Conservation (phyloP, 257 asterid species). For the Striga asiatica region DNA sequence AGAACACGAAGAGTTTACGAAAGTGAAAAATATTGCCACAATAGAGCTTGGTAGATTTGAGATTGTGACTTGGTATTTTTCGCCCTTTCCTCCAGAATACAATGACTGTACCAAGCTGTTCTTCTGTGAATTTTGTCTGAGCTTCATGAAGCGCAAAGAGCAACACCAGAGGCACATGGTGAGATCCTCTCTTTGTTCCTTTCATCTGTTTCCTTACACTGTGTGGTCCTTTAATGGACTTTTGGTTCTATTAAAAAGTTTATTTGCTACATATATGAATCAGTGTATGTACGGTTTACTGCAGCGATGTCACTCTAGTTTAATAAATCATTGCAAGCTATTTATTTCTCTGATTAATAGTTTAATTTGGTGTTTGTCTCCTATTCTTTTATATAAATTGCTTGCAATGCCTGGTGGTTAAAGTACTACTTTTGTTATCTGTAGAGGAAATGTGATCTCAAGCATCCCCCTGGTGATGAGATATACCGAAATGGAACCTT, state of each 20-base stretch:
- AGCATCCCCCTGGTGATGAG: conserved; percentile 99
- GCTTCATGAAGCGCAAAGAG: conserved; percentile 95
- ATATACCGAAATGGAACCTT: conserved; percentile 88
- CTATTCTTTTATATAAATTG: not conserved
- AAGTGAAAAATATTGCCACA: conserved; percentile 83
- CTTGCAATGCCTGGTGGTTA: too few relatives aligned
- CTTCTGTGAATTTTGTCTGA: conserved; percentile 94
- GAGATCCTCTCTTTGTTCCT: conserved; percentile 20
- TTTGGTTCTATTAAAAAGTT: conserved; percentile 10
- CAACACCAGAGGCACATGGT: conserved; percentile 99
- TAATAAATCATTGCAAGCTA: not conserved
- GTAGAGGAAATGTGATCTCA: conserved; percentile 84
- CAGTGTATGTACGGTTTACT: too few relatives aligned
- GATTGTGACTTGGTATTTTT: conserved; percentile 98
- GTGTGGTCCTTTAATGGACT: conserved; percentile 1
- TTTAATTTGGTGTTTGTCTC: not conserved
- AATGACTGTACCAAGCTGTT: conserved; percentile 84
- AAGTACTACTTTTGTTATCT: conserved; percentile 19
- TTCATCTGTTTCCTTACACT: not conserved
- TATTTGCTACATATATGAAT: not conserved
- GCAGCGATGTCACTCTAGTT: not conserved
- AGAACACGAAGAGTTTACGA: conserved; percentile 92
- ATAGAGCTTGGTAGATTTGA: conserved; percentile 95
- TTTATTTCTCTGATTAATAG: not conserved
- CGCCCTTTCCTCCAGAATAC: conserved; percentile 96